Evolutionary conservation across 306 rosid genomes (phyloP).

Genomic region (Quillaja saponaria): DNA sequence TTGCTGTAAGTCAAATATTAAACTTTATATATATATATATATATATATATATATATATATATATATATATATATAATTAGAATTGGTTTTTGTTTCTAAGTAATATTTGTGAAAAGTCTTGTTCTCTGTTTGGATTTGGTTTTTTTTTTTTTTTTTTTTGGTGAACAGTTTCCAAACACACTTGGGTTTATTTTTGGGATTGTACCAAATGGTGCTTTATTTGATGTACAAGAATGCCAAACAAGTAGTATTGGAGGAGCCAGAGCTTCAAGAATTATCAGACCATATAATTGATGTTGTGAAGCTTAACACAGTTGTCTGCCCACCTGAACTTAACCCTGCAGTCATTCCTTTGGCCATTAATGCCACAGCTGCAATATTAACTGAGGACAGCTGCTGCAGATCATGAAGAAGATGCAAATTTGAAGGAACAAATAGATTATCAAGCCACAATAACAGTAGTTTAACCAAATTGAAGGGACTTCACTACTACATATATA

Average conservation of each 20-base stretch:
- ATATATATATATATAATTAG: no score
- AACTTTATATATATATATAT: conserved; percentile 14
- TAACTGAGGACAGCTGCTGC: neutral
- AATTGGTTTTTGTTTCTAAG: conserved; percentile 28
- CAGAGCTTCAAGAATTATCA: conserved; percentile 53
- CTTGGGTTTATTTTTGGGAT: conserved; percentile 86
- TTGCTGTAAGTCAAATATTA: conserved; percentile 60
- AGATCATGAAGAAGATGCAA: neutral
- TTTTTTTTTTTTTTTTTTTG: no score
- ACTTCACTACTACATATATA: no score
- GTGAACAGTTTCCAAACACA: conserved; percentile 71
- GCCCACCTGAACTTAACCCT: conserved; percentile 38
- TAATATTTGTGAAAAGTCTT: conserved; percentile 19
- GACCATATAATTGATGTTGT: conserved; percentile 65
- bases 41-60: no score
- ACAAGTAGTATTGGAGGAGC: conserved; percentile 35
- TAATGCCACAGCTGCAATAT: conserved; percentile 3
- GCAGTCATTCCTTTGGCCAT: conserved; percentile 22
- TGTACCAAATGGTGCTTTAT: conserved; percentile 81
- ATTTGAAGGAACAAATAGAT: neutral
- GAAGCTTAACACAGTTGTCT: conserved; percentile 47
- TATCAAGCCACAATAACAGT: no score
- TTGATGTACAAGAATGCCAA: conserved; percentile 61
- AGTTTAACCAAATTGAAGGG: no score
- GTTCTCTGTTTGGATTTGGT: conserved; percentile 8